phyloP scores from a whole-genome alignment of 192 early-diverging fungal genomes.

The Coemansia sp. region DNA sequence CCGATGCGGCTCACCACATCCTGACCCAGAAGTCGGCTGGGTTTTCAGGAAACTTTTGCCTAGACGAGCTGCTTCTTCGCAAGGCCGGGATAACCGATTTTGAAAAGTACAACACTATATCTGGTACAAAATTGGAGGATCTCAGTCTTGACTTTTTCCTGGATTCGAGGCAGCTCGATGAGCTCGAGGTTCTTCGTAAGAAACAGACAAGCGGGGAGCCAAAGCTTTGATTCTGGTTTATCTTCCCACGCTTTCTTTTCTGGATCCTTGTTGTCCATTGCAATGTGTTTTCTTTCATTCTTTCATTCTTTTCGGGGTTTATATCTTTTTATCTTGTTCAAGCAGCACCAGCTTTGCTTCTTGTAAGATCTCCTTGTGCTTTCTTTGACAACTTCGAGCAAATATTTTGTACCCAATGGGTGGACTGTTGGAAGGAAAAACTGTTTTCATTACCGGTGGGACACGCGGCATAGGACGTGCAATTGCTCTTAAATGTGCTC shows the following conservation, averaged over 20 bases:
- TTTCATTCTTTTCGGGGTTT: neutral
- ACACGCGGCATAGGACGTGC: conserved; percentile 56
- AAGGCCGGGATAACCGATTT: conserved; percentile 71
- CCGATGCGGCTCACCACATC: conserved; percentile 74
- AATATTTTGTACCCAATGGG: neutral
- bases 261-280: neutral
- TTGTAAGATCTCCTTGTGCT: too few species aligned
- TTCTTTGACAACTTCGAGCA: neutral
- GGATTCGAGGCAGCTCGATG: conserved; percentile 49
- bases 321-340: neutral
- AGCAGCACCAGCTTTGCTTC: too few species aligned
- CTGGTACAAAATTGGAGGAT: conserved; percentile 58
- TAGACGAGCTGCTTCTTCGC: conserved; percentile 82
- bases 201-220: conserved; percentile 9
- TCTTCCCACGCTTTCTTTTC: neutral
- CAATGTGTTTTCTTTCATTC: neutral
- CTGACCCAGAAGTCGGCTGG: conserved; percentile 58
- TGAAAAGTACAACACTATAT: conserved; percentile 65
- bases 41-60: conserved; percentile 71
- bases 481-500: conserved; percentile 52
- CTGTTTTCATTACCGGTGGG: conserved; percentile 57
- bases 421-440: conserved; percentile 23
- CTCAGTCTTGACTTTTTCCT: conserved; percentile 70
- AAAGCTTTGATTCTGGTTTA: conserved; percentile 5
- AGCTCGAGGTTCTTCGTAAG: conserved; percentile 46